A percentile compares a stretch with the other conserved stretches of the same genome.
phyloP scores from a whole-genome alignment of 495 filamentous ascomycete species.

The Tuber microsphaerosporum region DNA sequence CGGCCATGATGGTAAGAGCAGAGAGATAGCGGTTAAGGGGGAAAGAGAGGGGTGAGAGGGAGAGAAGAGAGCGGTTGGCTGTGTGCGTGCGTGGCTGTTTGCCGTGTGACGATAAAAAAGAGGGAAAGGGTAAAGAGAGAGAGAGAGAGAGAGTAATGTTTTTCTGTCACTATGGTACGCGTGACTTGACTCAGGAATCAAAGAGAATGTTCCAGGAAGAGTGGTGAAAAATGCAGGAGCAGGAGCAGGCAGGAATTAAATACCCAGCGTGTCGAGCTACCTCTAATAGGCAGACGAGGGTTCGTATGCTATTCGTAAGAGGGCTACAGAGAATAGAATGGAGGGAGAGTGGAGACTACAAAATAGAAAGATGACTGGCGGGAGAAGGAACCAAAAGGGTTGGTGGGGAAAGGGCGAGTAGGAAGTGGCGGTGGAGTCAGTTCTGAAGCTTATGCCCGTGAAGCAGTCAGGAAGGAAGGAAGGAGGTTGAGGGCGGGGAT shows the following conservation, averaged over 20 bases:
- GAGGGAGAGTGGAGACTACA: conserved; percentile 4
- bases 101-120: neutral
- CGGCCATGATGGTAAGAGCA: conserved; percentile 27
- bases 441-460: conserved; percentile 11
- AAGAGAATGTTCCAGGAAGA: neutral
- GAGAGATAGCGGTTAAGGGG: conserved; percentile 8
- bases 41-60: neutral
- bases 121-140: neutral
- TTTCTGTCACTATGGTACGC: neutral
- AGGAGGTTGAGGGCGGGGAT: conserved; percentile 12
- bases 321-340: conserved; percentile 6
- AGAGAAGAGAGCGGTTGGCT: neutral
- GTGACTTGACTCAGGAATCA: conserved; percentile 1
- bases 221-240: neutral
- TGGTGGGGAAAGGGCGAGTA: neutral
- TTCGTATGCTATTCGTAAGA: neutral
- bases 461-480: conserved; percentile 8
- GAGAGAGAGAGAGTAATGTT: neutral
- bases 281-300: conserved; percentile 2
- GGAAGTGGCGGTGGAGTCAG: conserved; percentile 18
- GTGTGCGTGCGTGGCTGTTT: neutral
- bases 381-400: conserved; percentile 1
- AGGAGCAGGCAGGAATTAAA: conserved; percentile 3
- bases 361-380: conserved; percentile 3
- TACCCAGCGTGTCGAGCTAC: conserved; percentile 3